A percentile compares a stretch with the other conserved stretches of the same genome.
Evolutionary conservation across 169 alveolate genomes (phyloP).

Genomic region (Plasmodium malariae): DNA sequence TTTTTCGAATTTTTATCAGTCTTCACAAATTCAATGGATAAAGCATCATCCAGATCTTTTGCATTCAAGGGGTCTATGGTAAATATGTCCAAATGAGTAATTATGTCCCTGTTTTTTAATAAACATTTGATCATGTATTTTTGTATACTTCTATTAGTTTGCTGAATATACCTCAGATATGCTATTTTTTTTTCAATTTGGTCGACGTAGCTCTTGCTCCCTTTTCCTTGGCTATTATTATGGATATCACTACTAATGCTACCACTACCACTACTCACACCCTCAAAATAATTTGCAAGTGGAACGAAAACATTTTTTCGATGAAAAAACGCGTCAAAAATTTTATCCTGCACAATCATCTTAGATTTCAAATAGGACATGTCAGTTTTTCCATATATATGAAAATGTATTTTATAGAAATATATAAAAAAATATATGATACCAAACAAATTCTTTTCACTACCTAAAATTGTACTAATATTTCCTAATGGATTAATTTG

Average conservation of each 20-base stretch:
- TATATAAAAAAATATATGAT: constrained; percentile 57
- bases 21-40: constrained; percentile 90
- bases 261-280: not conserved
- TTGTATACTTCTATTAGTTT: constrained; percentile 18
- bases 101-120: constrained; percentile 42
- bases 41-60: constrained; percentile 98
- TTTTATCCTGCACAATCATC: constrained; percentile 12
- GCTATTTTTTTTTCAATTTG: constrained; percentile 28
- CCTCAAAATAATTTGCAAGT: too few relatives aligned
- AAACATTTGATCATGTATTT: constrained; percentile 60
- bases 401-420: constrained; percentile 61
- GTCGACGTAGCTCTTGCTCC: not conserved
- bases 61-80: constrained; percentile 98
- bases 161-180: constrained; percentile 17
- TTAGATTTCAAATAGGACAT: constrained; percentile 29
- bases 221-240: not conserved
- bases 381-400: constrained; percentile 33
- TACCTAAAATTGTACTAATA: constrained; percentile 64
- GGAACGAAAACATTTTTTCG: not conserved
- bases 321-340: constrained; percentile 15
- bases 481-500: constrained; percentile 71
- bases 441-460: constrained; percentile 59
- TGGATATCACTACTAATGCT: not conserved
- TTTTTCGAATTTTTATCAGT: constrained; percentile 81
- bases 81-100: constrained; percentile 77